Evolutionary conservation across 2,329 filamentous ascomycete genomes (phyloP).

Genomic region (Xylariaceae sp.): DNA sequence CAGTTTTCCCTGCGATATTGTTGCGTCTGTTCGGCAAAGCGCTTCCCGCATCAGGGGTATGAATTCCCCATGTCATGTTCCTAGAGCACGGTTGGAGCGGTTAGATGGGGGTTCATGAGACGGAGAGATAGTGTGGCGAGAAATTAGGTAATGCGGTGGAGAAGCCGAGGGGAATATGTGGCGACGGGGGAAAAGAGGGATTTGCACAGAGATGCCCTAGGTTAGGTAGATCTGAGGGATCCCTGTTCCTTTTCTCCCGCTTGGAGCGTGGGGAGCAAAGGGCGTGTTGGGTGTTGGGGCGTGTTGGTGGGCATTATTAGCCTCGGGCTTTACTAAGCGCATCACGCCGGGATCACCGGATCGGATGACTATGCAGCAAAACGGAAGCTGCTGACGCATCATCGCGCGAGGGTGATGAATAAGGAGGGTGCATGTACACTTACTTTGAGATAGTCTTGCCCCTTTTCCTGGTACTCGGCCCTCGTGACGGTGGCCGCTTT

Average conservation of each 20-base stretch:
- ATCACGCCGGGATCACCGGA: slow-evolving; percentile 9
- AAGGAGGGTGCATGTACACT: slow-evolving; percentile 26
- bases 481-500: slow-evolving; percentile 65
- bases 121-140: slow-evolving; percentile 1
- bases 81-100: slow-evolving; percentile 35
- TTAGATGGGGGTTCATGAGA: slow-evolving; percentile 1
- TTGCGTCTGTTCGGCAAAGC: too few relatives aligned
- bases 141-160: not conserved
- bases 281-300: too few relatives aligned
- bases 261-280: too few relatives aligned
- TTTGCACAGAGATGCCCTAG: not conserved
- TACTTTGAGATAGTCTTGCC: slow-evolving; percentile 87
- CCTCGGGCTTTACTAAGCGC: slow-evolving; percentile 14
- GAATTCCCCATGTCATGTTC: slow-evolving; percentile 65
- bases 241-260: too few relatives aligned
- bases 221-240: too few relatives aligned
- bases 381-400: slow-evolving; percentile 19
- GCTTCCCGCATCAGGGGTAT: slow-evolving; percentile 40
- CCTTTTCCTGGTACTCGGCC: slow-evolving; percentile 88
- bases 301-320: too few relatives aligned
- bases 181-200: slow-evolving; percentile 1
- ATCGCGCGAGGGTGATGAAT: slow-evolving; percentile 1
- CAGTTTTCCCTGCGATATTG: too few relatives aligned
- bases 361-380: slow-evolving; percentile 3
- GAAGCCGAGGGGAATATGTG: slow-evolving; percentile 6